Evolutionary conservation across 805 yeast genomes (phyloP).

Genomic region (Starmera amethionina): DNA sequence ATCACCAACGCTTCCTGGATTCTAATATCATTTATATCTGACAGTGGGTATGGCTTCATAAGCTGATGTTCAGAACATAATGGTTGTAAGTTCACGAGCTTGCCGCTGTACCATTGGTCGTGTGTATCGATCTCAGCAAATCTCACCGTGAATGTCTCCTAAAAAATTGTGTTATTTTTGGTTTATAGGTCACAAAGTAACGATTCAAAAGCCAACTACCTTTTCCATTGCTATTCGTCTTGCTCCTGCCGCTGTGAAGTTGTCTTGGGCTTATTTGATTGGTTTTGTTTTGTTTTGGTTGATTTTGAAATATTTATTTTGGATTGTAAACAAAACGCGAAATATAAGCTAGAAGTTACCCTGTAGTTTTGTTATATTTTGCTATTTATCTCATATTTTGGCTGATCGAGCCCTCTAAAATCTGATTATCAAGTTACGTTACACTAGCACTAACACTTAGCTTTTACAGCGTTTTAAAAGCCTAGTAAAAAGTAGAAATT

Average conservation of each 20-base stretch:
- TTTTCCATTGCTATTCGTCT: conserved; percentile 11
- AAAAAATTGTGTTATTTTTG: too few species aligned
- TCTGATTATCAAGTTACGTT: too few species aligned
- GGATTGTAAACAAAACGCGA: conserved; percentile 1
- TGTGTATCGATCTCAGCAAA: too few species aligned
- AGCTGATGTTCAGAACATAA: conserved; percentile 20
- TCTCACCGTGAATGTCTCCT: too few species aligned
- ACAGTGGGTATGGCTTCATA: conserved; percentile 34
- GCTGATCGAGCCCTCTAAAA: too few species aligned
- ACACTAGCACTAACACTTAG: too few species aligned
- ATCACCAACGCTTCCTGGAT: conserved; percentile 68
- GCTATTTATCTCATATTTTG: too few species aligned
- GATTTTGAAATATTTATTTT: not conserved
- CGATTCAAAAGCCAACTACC: too few species aligned
- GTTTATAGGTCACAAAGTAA: too few species aligned
- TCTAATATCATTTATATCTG: conserved; percentile 34
- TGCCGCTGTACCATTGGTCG: not conserved
- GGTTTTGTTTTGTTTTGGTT: not conserved
- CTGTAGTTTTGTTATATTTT: too few species aligned
- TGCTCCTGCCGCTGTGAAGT: not conserved
- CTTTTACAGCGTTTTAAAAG: too few species aligned
- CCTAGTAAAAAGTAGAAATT: too few species aligned
- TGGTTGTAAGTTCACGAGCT: conserved; percentile 26
- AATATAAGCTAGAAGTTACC: not conserved
- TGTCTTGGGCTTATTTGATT: not conserved